Evolutionary conservation across 768 basidiomycete species (phyloP).

Genomic region (Thelephora ganbajun): DNA sequence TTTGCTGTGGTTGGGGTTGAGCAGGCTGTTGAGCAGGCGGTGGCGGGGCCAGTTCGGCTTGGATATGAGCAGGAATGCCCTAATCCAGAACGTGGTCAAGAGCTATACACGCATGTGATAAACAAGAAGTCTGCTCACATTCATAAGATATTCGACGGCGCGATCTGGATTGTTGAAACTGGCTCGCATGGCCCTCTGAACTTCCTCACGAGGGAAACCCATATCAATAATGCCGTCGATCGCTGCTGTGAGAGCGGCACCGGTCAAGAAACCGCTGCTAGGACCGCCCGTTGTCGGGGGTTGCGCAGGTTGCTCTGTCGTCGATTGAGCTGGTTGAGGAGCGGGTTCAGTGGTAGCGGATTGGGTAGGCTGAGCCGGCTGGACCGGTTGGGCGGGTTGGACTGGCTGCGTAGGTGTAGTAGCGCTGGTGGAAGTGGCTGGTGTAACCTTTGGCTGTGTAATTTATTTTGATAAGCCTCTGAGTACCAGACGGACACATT

Average conservation of each 20-base stretch:
- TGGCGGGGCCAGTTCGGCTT: constrained; percentile 29
- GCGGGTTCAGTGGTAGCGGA: constrained; percentile 18
- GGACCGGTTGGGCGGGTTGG: constrained; percentile 14
- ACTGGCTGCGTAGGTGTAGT: constrained; percentile 17
- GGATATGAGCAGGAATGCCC: constrained; percentile 71
- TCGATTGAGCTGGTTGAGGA: constrained; percentile 19
- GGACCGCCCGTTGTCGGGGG: constrained; percentile 22
- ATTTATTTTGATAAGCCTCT: background rate
- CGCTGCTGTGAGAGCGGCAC: constrained; percentile 59
- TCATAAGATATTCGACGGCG: constrained; percentile 97
- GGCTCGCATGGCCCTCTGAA: constrained; percentile 74
- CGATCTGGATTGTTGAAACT: constrained; percentile 97
- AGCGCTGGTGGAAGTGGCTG: constrained; percentile 18
- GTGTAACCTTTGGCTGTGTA: constrained; percentile 33
- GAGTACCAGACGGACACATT: background rate
- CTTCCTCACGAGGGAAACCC: constrained; percentile 84
- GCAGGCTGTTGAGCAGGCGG: constrained; percentile 18
- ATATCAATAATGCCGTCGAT: constrained; percentile 83
- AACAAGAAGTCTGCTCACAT: constrained; percentile 30
- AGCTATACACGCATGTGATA: constrained; percentile 4
- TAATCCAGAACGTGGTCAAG: constrained; percentile 15
- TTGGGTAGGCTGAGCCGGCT: constrained; percentile 18
- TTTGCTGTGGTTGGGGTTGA: constrained; percentile 17
- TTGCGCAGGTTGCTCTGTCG: constrained; percentile 21
- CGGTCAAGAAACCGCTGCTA: constrained; percentile 55